A percentile compares a stretch with the other conserved stretches of the same genome.
Conservation (phyloP, 1,284 basidiomycete genomes). For the Meira nashicola region DNA sequence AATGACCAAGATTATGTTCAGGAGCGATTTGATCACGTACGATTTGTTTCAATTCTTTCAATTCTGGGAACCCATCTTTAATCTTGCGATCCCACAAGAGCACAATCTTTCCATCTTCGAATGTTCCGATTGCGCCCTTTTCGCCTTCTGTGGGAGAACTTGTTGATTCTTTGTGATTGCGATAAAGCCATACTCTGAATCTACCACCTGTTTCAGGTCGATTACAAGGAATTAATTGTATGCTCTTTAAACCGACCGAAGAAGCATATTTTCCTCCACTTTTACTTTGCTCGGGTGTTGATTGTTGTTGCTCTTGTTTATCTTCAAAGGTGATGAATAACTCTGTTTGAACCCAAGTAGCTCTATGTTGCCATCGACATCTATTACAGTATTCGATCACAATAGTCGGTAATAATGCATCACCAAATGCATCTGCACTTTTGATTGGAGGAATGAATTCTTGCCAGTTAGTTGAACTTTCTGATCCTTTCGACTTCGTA, state of each 20-base stretch:
- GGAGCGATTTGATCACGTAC: constrained; percentile 21
- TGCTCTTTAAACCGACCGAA: not conserved
- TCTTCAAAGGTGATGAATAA: constrained; percentile 18
- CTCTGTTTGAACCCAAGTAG: constrained; percentile 21
- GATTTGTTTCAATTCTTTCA: constrained; percentile 21
- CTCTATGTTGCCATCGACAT: constrained; percentile 21
- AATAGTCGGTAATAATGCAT: too few species aligned
- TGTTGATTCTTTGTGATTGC: not conserved
- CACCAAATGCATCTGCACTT: too few species aligned
- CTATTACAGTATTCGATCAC: constrained; percentile 19
- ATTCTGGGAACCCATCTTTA: constrained; percentile 19
- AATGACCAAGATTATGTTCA: constrained; percentile 15
- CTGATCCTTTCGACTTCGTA: too few species aligned
- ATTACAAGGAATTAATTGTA: constrained; percentile 14
- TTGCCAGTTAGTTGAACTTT: too few species aligned
- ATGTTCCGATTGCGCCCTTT: not conserved
- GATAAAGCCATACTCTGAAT: constrained; percentile 18
- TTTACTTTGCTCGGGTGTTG: not conserved
- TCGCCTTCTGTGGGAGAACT: too few species aligned
- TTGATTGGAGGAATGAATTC: too few species aligned
- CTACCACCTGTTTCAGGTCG: constrained; percentile 15
- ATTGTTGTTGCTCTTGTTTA: not conserved
- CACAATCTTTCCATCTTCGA: not conserved
- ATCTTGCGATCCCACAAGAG: constrained; percentile 20
- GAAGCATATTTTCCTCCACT: not conserved